Base-by-base conservation (phyloP, 768 basidiomycete genomes). In the Pisolithus microcarpus region DNA sequence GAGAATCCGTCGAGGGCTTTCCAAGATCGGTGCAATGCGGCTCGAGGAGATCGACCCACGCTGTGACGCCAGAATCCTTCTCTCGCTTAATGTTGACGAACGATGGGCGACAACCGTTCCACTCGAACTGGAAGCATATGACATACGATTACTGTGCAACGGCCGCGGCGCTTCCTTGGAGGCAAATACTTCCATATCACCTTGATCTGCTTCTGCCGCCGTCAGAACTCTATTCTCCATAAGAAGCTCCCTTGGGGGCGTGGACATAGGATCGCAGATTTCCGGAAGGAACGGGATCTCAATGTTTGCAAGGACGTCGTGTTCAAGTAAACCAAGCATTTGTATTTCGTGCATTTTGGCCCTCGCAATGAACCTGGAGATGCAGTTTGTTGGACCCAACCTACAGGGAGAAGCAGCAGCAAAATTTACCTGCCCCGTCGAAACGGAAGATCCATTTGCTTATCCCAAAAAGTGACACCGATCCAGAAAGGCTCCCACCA, bases 321-420 rank as follows among this genome's bases (percentile, higher is more conserved):
- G 89, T 57, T 92, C 92, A 40, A 95, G 73, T 8, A 95, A 72
- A 6, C 94, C 94, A 1, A 96, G 78, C 88, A 91, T 94, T 61
- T 96, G 88, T 37, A 96, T 91, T 62, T 94, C 90, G 60, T 92
- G 90, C 91, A 96, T 95, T 70, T 91, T 90, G n/a, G 89, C 92
- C 28, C 95, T 82, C 5, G 91, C 86, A 23, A 97, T 75, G 63
- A 97, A 98, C 53, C 95, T 93, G 57, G 16, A 37, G 28, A 46
- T 57, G 43, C n/a, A 23, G 21, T 26, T 34, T 28, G 39, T 52
- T 24, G 34, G 36, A 38, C 15, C 6, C 58, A 11, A 52, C 43
- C 10, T 30, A 19, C 11, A 6, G n/a, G 43, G 13, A 15, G 34
- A 34, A n/a, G 19, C 48, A 4, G 16, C 9, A 37, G 6, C 3